phyloP scores from a whole-genome alignment of 441 rosid genomes.

The Macaranga tanarius region DNA sequence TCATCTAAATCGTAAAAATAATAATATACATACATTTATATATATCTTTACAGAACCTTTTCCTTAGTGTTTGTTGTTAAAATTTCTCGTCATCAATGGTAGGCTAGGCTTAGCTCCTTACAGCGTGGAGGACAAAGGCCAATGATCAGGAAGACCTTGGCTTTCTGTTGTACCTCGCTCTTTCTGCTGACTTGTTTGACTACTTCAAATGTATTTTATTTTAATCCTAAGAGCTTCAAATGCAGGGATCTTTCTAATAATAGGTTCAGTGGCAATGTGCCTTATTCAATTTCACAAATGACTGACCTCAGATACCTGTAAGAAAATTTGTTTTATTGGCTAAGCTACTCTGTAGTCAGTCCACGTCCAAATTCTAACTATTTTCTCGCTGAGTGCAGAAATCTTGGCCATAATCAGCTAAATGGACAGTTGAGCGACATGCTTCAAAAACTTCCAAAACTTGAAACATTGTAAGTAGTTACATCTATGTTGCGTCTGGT shows the following conservation, averaged over 20 bases:
- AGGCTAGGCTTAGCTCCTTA: background rate
- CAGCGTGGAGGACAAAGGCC: background rate
- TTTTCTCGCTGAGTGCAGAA: constrained; percentile 41
- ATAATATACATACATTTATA: too few species aligned
- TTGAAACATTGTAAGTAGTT: constrained; percentile 63
- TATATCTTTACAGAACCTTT: background rate
- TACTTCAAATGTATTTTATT: background rate
- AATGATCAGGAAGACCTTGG: background rate
- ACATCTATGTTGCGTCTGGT: too few species aligned
- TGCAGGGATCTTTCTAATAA: constrained; percentile 87
- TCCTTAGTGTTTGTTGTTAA: background rate
- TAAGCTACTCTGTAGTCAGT: constrained; percentile 5
- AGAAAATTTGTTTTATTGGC: constrained; percentile 31
- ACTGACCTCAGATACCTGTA: constrained; percentile 58
- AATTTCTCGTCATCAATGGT: background rate
- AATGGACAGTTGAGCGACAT: constrained; percentile 78
- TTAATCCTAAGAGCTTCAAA: constrained; percentile 22
- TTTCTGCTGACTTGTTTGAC: background rate
- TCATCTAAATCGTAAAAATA: background rate
- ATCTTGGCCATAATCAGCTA: constrained; percentile 67
- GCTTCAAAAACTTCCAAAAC: constrained; percentile 76
- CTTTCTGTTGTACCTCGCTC: background rate
- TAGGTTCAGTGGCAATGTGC: constrained; percentile 67
- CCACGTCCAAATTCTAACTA: constrained; percentile 1
- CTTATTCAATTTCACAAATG: constrained; percentile 89